Conservation (phyloP, 306 rosid species). For the Medicago ruthenica region DNA sequence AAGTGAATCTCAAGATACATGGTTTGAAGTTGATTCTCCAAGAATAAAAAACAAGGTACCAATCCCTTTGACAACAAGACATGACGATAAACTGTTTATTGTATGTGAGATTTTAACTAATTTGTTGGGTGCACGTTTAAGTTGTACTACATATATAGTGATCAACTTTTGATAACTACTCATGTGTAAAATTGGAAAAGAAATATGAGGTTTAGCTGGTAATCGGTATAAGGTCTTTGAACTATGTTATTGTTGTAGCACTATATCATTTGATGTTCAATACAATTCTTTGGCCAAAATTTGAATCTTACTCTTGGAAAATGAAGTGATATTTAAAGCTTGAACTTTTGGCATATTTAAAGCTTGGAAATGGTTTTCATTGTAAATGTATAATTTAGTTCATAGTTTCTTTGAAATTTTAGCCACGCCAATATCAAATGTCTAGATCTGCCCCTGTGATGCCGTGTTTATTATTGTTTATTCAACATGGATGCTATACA, state of each 20-base stretch:
- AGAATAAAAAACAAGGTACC: conserved; percentile 73
- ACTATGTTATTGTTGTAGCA: conserved; percentile 11
- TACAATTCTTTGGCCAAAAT: conserved; percentile 1
- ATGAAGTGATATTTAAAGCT: neutral
- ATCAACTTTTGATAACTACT: neutral
- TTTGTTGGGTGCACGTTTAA: conserved; percentile 5
- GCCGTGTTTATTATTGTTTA: conserved; percentile 14
- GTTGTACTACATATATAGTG: neutral
- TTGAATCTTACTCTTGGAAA: neutral
- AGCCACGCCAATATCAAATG: too few species aligned
- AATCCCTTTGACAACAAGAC: neutral
- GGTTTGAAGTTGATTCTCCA: conserved; percentile 82
- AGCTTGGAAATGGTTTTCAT: too few species aligned
- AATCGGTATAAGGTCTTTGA: neutral
- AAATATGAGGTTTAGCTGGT: conserved; percentile 8
- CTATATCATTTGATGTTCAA: conserved; percentile 2
- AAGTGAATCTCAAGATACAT: conserved; percentile 90
- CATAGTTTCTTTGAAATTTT: too few species aligned
- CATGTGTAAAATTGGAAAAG: neutral
- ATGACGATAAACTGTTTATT: conserved; percentile 7
- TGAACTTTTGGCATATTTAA: conserved; percentile 7
- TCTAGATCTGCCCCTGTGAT: neutral
- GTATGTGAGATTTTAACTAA: conserved; percentile 16
- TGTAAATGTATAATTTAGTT: too few species aligned
- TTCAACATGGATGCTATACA: conserved; percentile 10